These are phyloP conservation scores for Infundibulicybe gibba DNA, from an alignment of 768 basidiomycete species.

Conservation along the genomic window DNA sequence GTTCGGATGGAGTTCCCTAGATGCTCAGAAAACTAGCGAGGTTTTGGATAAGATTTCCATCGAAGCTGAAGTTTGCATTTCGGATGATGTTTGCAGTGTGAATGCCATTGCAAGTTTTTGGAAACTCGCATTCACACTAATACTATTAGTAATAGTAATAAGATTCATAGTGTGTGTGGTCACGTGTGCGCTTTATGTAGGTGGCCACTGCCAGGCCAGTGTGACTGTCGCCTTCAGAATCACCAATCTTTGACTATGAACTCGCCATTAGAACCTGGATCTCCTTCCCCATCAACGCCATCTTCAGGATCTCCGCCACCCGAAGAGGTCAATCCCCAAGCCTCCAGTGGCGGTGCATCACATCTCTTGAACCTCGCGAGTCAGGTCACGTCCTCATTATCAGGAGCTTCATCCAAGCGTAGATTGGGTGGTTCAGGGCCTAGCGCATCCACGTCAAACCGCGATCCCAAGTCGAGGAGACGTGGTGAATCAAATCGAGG, in stretches of 20 bases:
- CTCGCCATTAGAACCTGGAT: constrained; percentile 37
- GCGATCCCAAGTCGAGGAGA: constrained; percentile 49
- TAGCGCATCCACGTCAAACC: constrained; percentile 34
- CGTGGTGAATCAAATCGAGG: constrained; percentile 35
- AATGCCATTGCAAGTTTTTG: too few relatives aligned
- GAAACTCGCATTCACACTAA: too few relatives aligned
- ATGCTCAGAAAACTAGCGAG: too few relatives aligned
- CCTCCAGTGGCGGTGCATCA: constrained; percentile 5
- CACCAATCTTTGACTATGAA: constrained; percentile 22
- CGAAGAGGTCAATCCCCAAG: constrained; percentile 28
- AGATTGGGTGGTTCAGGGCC: constrained; percentile 44
- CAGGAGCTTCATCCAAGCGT: constrained; percentile 42
- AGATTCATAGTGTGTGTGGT: too few relatives aligned
- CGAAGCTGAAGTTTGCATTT: too few relatives aligned
- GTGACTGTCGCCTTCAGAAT: too few relatives aligned
- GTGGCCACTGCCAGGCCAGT: too few relatives aligned
- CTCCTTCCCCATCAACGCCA: constrained; percentile 36
- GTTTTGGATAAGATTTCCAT: too few relatives aligned
- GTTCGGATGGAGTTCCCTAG: too few relatives aligned
- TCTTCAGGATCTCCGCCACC: constrained; percentile 40
- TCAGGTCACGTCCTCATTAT: constrained; percentile 29
- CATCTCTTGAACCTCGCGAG: constrained; percentile 27
- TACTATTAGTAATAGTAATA: too few relatives aligned
- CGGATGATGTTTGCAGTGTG: too few relatives aligned
- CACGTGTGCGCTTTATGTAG: too few relatives aligned